phyloP scores from a whole-genome alignment of 768 basidiomycete species.

The Hysterangium stoloniferum region DNA sequence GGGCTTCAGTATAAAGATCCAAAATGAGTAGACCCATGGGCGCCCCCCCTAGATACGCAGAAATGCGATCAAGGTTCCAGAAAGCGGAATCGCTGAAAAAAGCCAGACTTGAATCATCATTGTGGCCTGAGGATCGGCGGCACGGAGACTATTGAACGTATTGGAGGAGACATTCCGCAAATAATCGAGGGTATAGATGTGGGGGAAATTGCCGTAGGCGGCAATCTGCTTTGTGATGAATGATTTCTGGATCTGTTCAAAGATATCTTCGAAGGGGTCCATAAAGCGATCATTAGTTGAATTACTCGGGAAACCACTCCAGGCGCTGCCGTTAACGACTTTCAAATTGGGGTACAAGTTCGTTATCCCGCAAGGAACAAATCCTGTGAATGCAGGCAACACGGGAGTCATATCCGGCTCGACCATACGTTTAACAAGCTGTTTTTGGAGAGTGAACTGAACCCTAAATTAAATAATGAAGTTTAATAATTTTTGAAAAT shows the following conservation, averaged over 20 bases:
- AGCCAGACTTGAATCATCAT: constrained; percentile 40
- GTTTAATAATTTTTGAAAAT: too few species aligned
- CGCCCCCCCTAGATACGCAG: constrained; percentile 33
- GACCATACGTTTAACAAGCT: constrained; percentile 30
- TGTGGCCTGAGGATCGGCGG: constrained; percentile 31
- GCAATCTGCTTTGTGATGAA: constrained; percentile 32
- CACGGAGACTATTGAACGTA: constrained; percentile 30
- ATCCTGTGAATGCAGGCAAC: constrained; percentile 35
- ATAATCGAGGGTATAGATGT: constrained; percentile 31
- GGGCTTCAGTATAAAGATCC: constrained; percentile 34
- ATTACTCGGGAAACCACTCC: constrained; percentile 27
- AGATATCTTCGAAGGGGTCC: constrained; percentile 33
- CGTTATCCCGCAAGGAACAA: constrained; percentile 29
- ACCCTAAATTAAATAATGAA: too few species aligned
- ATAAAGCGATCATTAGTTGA: constrained; percentile 34
- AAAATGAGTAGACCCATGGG: constrained; percentile 35
- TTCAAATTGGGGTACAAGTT: constrained; percentile 27
- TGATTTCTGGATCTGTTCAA: constrained; percentile 27
- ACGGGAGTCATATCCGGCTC: constrained; percentile 38
- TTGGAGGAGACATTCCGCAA: constrained; percentile 26
- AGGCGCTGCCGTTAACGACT: constrained; percentile 28
- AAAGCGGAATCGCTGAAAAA: constrained; percentile 30
- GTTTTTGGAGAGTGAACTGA: constrained; percentile 31
- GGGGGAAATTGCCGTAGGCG: constrained; percentile 31
- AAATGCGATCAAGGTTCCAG: constrained; percentile 33